Evolutionary conservation across 768 basidiomycete genomes (phyloP).

Genomic region (Boletales sp.): DNA sequence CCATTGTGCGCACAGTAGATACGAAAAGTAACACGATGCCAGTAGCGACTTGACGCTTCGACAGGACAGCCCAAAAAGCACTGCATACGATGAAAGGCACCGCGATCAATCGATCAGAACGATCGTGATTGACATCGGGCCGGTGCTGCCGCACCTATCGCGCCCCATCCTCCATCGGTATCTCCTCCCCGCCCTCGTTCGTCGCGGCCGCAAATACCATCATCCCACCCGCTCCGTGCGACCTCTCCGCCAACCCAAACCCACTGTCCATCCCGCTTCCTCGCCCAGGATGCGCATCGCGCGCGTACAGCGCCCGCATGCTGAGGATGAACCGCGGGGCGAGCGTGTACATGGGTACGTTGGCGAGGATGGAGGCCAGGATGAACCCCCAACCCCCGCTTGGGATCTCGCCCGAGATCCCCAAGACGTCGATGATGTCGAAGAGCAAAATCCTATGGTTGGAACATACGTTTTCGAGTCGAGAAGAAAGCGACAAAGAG

Average conservation of each 20-base stretch:
- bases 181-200: too few species aligned
- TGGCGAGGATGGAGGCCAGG: neutral
- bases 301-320: neutral
- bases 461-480: neutral
- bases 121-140: too few species aligned
- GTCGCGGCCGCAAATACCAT: too few species aligned
- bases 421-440: neutral
- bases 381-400: neutral
- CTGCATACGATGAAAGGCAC: too few species aligned
- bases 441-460: neutral
- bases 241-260: constrained; percentile 1
- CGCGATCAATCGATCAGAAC: too few species aligned
- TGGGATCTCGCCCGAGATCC: neutral
- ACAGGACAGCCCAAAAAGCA: too few species aligned
- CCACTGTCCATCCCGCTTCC: neutral
- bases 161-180: too few species aligned
- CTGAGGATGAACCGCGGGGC: neutral
- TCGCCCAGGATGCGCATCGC: neutral
- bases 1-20: too few species aligned
- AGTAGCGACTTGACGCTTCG: too few species aligned
- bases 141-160: too few species aligned
- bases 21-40: too few species aligned
- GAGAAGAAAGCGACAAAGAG: neutral
- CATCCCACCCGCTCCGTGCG: too few species aligned
- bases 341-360: neutral